A percentile compares a stretch with the other conserved stretches of the same genome.
phyloP scores from a whole-genome alignment of 345 rosid genomes.

The Corchorus capsularis region DNA sequence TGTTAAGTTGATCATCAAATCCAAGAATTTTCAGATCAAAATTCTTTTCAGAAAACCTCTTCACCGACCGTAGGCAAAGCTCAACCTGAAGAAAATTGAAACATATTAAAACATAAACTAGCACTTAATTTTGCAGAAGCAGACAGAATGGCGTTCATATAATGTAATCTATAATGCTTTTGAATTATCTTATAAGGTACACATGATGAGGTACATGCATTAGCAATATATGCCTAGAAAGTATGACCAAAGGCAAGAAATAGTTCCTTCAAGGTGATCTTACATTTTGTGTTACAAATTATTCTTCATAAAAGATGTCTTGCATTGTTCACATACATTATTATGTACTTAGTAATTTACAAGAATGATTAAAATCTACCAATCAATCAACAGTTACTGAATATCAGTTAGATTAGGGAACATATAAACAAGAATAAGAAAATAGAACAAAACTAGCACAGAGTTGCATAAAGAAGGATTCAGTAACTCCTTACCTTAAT shows the following conservation, averaged over 20 bases:
- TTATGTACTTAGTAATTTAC: neutral
- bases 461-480: neutral
- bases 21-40: slow-evolving; percentile 39
- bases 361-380: neutral
- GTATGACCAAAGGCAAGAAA: slow-evolving; percentile 17
- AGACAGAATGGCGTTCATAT: slow-evolving; percentile 4
- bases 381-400: slow-evolving; percentile 5
- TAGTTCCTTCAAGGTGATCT: slow-evolving; percentile 12
- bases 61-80: slow-evolving; percentile 64
- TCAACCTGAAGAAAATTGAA: slow-evolving; percentile 54
- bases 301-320: neutral
- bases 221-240: slow-evolving; percentile 7
- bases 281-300: neutral
- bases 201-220: neutral
- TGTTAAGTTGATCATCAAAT: slow-evolving; percentile 36
- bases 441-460: neutral
- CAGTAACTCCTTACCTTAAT: neutral
- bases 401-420: neutral
- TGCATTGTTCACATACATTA: neutral
- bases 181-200: neutral
- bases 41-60: slow-evolving; percentile 42
- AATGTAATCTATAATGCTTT: slow-evolving; percentile 1
- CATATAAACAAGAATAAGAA: neutral
- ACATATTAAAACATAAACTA: slow-evolving; percentile 14
- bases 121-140: neutral